These are phyloP conservation scores for Eleusine coracana DNA, from an alignment of 176 grass and related monocot species.

Conservation along the genomic window DNA sequence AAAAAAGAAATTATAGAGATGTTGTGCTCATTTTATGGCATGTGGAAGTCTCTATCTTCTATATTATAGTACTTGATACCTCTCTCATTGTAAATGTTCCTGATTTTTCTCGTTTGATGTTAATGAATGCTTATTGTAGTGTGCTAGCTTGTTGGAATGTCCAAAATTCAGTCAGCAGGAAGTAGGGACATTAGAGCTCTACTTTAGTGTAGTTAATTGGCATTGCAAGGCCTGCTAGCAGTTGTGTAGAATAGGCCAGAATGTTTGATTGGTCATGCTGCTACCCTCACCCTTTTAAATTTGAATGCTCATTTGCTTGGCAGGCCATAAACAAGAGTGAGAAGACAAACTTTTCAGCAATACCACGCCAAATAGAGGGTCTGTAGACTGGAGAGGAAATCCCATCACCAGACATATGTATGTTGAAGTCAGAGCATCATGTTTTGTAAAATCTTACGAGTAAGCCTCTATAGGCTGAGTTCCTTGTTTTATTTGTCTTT, in stretches of 20 bases:
- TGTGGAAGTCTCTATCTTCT: background rate
- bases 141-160: background rate
- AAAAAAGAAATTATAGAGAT: background rate
- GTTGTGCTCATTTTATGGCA: background rate
- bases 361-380: constrained; percentile 37
- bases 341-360: background rate
- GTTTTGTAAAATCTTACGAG: background rate
- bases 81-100: constrained; percentile 6
- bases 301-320: background rate
- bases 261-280: constrained; percentile 26
- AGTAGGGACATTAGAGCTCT: constrained; percentile 1
- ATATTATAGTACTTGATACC: background rate
- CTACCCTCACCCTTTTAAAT: background rate
- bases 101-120: background rate
- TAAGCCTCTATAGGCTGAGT: background rate
- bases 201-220: background rate
- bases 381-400: constrained; percentile 56
- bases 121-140: background rate
- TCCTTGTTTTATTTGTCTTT: constrained; percentile 1
- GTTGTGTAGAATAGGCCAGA: background rate
- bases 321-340: constrained; percentile 3
- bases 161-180: background rate
- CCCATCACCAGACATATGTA: constrained; percentile 53
- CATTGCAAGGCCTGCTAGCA: constrained; percentile 11
- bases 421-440: constrained; percentile 50